Conservation (phyloP, 1,139 yeast genomes). For the Suhomyces bolitotheri region DNA sequence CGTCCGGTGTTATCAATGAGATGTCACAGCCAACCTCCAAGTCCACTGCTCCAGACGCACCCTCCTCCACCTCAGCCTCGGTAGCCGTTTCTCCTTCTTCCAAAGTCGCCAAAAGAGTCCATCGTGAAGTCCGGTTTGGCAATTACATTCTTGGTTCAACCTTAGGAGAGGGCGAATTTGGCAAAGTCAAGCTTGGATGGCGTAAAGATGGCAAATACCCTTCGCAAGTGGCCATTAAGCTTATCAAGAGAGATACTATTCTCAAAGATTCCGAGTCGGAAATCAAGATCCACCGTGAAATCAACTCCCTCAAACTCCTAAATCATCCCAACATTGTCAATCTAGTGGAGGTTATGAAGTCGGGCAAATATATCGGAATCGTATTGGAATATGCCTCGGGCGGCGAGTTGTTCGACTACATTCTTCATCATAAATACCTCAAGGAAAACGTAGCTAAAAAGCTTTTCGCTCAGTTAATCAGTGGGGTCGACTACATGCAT, state of each 20-base stretch:
- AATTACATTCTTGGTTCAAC: slow-evolving; percentile 88
- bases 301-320: slow-evolving; percentile 80
- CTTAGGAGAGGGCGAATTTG: slow-evolving; percentile 97
- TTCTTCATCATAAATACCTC: slow-evolving; percentile 78
- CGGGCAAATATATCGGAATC: slow-evolving; percentile 93
- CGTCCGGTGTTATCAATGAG: background rate
- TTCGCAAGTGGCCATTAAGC: slow-evolving; percentile 89
- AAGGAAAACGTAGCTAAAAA: slow-evolving; percentile 86
- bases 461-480: slow-evolving; percentile 86
- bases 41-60: background rate
- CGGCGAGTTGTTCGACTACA: slow-evolving; percentile 94
- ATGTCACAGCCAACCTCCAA: background rate
- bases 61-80: slow-evolving; percentile 4
- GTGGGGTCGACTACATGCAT: slow-evolving; percentile 92
- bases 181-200: slow-evolving; percentile 98
- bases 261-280: slow-evolving; percentile 84
- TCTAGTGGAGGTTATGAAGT: slow-evolving; percentile 88
- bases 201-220: slow-evolving; percentile 76
- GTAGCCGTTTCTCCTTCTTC: slow-evolving; percentile 5
- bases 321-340: slow-evolving; percentile 93
- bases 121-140: slow-evolving; percentile 74
- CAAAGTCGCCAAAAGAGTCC: slow-evolving; percentile 28
- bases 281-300: slow-evolving; percentile 87
- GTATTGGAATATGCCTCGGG: slow-evolving; percentile 96
- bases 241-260: slow-evolving; percentile 82